phyloP scores from a whole-genome alignment of 2,329 filamentous ascomycete genomes.

The Pezicula rhizophila region DNA sequence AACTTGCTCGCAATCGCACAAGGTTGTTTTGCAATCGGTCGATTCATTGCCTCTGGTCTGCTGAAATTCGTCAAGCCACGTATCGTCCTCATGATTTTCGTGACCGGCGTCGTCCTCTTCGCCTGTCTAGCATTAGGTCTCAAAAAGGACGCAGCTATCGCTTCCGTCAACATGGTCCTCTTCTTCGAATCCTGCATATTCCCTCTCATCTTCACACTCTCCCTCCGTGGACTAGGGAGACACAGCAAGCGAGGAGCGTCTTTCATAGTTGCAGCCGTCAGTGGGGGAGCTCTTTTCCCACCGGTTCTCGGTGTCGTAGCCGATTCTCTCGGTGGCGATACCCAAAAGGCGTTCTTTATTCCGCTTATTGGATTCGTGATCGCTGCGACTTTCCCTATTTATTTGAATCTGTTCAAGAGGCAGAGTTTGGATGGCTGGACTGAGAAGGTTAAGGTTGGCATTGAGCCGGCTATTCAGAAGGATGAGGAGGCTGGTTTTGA shows the following conservation, averaged over 20 bases:
- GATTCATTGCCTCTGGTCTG: slow-evolving; percentile 60
- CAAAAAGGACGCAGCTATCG: slow-evolving; percentile 44
- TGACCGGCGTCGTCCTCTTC: slow-evolving; percentile 54
- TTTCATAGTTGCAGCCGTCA: slow-evolving; percentile 53
- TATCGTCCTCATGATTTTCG: slow-evolving; percentile 57
- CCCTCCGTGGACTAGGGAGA: slow-evolving; percentile 70
- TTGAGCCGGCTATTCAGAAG: slow-evolving; percentile 8
- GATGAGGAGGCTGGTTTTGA: no score
- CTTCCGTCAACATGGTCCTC: slow-evolving; percentile 58
- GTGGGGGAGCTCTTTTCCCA: slow-evolving; percentile 23
- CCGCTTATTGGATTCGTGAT: slow-evolving; percentile 19
- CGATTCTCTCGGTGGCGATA: slow-evolving; percentile 16
- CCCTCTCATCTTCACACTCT: slow-evolving; percentile 75
- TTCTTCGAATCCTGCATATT: slow-evolving; percentile 80
- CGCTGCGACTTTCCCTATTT: slow-evolving; percentile 17
- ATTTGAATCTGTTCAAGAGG: slow-evolving; percentile 18
- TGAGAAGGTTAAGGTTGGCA: slow-evolving; percentile 21
- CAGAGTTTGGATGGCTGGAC: slow-evolving; percentile 21
- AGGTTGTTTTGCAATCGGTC: slow-evolving; percentile 65
- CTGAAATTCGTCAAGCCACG: slow-evolving; percentile 59
- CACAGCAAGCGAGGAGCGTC: slow-evolving; percentile 75
- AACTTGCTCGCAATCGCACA: slow-evolving; percentile 70
- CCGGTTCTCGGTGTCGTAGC: slow-evolving; percentile 17
- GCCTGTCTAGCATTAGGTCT: slow-evolving; percentile 31
- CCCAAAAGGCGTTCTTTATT: slow-evolving; percentile 19